phyloP scores from a whole-genome alignment of 73 alveolate species.

The Halteria grandinella region DNA sequence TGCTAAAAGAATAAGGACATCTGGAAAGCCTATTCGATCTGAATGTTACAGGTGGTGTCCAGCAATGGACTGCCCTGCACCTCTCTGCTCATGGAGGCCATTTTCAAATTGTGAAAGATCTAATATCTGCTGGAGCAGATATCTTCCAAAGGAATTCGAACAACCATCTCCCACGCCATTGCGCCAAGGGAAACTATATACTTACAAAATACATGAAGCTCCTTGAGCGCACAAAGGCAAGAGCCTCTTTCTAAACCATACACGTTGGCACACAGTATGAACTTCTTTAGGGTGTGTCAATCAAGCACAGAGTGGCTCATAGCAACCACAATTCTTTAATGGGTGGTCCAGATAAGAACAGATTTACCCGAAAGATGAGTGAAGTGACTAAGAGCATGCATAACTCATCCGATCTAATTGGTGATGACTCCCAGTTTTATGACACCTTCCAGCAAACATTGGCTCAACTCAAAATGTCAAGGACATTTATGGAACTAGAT shows the following conservation, averaged over 20 bases:
- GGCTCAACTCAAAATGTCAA: constrained; percentile 7
- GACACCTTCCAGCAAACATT: constrained; percentile 20
- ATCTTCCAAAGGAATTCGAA: constrained; percentile 61
- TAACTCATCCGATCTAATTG: not conserved
- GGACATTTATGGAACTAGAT: constrained; percentile 27
- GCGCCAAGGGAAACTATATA: constrained; percentile 60
- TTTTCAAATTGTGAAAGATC: constrained; percentile 77
- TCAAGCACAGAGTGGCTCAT: not conserved
- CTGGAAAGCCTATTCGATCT: constrained; percentile 81
- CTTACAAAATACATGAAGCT: constrained; percentile 20
- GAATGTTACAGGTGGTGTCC: constrained; percentile 87
- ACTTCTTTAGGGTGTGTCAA: not conserved
- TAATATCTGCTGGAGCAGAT: constrained; percentile 84
- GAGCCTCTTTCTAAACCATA: not conserved
- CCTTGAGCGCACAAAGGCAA: not conserved
- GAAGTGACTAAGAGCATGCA: not conserved
- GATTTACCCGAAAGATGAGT: not conserved
- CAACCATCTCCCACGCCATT: constrained; percentile 72
- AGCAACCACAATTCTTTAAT: not conserved
- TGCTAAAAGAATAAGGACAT: constrained; percentile 60
- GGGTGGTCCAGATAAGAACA: not conserved
- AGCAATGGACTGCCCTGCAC: constrained; percentile 88
- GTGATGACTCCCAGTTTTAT: constrained; percentile 1
- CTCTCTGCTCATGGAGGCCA: constrained; percentile 86
- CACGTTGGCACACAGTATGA: not conserved